Base-by-base conservation (phyloP, 2,329 filamentous ascomycete genomes). In the Acephala macrosclerotiorum region DNA sequence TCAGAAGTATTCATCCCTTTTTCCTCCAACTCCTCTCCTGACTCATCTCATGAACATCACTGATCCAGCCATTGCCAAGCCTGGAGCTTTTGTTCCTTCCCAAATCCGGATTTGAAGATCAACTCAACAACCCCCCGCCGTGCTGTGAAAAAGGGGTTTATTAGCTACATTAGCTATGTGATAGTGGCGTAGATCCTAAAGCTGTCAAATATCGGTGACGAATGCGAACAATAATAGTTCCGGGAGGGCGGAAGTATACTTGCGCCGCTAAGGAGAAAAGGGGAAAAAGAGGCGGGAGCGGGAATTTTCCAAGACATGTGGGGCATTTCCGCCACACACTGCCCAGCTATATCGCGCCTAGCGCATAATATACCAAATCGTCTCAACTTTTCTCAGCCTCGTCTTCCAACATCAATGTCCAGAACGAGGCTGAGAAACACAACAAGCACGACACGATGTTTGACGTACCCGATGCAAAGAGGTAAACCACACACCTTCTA, bases 391-490 rank as follows among this genome's bases (percentile, higher is more conserved):
- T 14, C 12, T 53, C 49, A 33, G 25, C 25, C 25, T 33, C 49
- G 49, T 53, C 18, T 53, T 25, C 45, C 7, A 49, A 22, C 20
- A 22, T 49, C 45, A 22, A 25, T 49, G 7, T 49, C 11, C 45
- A 11, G 11, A 7, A 49, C 45, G 22, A 49, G 45, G 45, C 45
- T 49, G 20, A 25, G 20, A 49, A 22, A 18, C 22, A 22, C 29
- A 56, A 7, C 7, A 47, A 49, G 20, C 12, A 49, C 3, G 35
- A 66, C 45, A 72, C 38, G 66, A 86, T 86, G 83, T 85, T 85
- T 70, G 82, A 83, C 47, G 62, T 85, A 9, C 83, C 84, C 38
- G 79, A 84, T 63, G 82, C 84, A 57, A 86, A 86, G 74, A 80
- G 83, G 84, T 85, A 75, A 66, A 79, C 68, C 16, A 20, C 20